Evolutionary conservation across 208 protist species (phyloP), one percentile per base, ranked within the genome.

Genomic region (Leptomonas seymouri): DNA sequence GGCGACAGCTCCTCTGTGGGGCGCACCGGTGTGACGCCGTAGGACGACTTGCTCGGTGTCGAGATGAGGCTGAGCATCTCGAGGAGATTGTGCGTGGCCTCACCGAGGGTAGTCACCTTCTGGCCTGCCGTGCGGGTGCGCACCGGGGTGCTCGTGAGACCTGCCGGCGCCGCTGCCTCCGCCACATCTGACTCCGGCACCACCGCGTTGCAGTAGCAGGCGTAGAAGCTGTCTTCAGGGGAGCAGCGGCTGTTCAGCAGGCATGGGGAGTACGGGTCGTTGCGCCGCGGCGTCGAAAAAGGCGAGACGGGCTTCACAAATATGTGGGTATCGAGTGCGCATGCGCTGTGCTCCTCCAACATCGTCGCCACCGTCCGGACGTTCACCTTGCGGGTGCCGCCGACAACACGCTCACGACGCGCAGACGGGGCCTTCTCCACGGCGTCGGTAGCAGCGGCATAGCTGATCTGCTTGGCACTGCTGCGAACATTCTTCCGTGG

Each of bases 191-290:
- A 3, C 21, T 42, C 54, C n/a, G n/a, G n/a, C n/a, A n/a, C n/a
- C n/a, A n/a, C n/a, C 36, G 67, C 66, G 3, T 85, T 76, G 36
- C 60, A 64, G 83, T 94, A 90, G 48, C 76, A 85, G 36, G 81
- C 87, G 46, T 72, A 73, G 71, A 91, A 94, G 71, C 71, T 84
- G 58, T 84, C 78, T 72, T 88, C 80, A 2, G 87, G 55, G 12
- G 74, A 72, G 44, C 70, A 77, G 30, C 25, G 61, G 60, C 60
- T 71, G 39, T 55, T 76, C 45, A 71, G 50, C 21, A 86, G 45
- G 69, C 76, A 78, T 36, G 78, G 82, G 31, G 61, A 55, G 76
- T 93, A 93, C 23, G 87, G 87, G 68, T 93, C 75, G 71, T 81
- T 73, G 66, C 74, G 80, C 31, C 42, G 61, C 44, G 57, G 41